Evolutionary conservation across 148 eudicot species (phyloP), one percentile per base, ranked within the genome.

Genomic region (Chenopodium berlandieri): DNA sequence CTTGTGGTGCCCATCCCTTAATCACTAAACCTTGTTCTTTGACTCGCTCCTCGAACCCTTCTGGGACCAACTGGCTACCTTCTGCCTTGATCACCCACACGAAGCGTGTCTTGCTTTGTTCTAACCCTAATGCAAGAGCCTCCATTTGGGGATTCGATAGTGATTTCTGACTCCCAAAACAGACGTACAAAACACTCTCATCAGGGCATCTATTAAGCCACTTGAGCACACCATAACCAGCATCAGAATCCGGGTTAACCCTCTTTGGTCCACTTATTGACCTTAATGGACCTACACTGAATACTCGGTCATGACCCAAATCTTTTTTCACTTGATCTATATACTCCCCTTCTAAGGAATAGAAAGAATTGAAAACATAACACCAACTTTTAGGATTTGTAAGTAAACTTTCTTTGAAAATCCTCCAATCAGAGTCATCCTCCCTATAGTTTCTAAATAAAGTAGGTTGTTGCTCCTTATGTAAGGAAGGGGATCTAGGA

Each of bases 1-100:
- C 84, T 30, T 92, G 94, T 16, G 97, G 93, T 6, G 87, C 93
- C 95, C 94, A 92, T 12, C 91, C 93, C 47, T 67, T 83, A 12
- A 86, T n/a, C 2, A 92, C 75, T 1, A 90, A 46, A 0, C 94
- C 95, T 37, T 82, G 50, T 2, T 80, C 83, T 2, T 73, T 14
- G 7, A 90, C 87, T 23, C 90, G 84, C 0, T 80, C 65, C 37
- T 84, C 87, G 10, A 89, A 86, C 69, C 80, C 88, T 32, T 63
- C 73, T 0, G 81, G 86, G 13, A 86, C 62, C 70, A 76, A 83
- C 52, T 81, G 85, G 67, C 85, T 71, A 23, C 66, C 81, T 9
- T 22, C 54, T 8, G 78, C 63, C 60, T 89, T 90, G 7, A 85
- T 78, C 27, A 83, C 88, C 94, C 91, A 92, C n/a, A 92, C 63